Conservation (phyloP, 495 filamentous ascomycete species). For the Cryomyces minteri region DNA sequence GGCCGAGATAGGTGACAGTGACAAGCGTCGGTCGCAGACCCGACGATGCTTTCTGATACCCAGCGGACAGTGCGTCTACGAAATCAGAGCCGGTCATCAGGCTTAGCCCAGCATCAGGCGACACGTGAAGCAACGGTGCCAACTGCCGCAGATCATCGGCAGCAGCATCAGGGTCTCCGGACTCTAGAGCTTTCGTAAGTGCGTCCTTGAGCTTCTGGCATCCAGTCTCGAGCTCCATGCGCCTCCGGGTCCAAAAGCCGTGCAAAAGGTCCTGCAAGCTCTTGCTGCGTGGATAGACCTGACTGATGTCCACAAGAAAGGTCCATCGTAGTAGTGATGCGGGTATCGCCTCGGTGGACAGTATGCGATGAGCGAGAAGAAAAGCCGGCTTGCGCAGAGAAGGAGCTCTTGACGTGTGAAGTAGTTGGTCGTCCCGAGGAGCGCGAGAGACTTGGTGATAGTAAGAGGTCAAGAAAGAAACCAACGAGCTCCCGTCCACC, state of each 20-base stretch:
- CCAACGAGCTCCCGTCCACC: constrained; percentile 31
- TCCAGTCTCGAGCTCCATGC: constrained; percentile 21
- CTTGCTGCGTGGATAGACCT: constrained; percentile 33
- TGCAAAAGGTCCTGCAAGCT: constrained; percentile 23
- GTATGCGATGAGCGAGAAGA: constrained; percentile 31
- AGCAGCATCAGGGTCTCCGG: constrained; percentile 13
- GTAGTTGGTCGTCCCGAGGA: constrained; percentile 14
- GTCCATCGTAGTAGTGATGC: constrained; percentile 30
- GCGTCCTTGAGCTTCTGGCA: constrained; percentile 28
- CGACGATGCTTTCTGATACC: constrained; percentile 41
- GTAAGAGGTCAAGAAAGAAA: constrained; percentile 43
- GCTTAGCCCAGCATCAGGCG: constrained; percentile 32
- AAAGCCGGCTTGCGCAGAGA: constrained; percentile 43
- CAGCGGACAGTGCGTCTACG: constrained; percentile 49
- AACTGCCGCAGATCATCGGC: constrained; percentile 29
- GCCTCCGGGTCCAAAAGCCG: constrained; percentile 26
- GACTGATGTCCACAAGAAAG: constrained; percentile 37
- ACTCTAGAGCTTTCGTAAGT: constrained; percentile 32
- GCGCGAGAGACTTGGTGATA: constrained; percentile 25
- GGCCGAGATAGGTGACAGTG: constrained; percentile 49
- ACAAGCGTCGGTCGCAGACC: constrained; percentile 43
- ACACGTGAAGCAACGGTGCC: constrained; percentile 32
- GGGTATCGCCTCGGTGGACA: constrained; percentile 26
- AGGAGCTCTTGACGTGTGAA: constrained; percentile 29
- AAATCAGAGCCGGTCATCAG: constrained; percentile 75